These are phyloP conservation scores for Termitomyces sp. DNA, from an alignment of 768 basidiomycete species.

Conservation along the genomic window DNA sequence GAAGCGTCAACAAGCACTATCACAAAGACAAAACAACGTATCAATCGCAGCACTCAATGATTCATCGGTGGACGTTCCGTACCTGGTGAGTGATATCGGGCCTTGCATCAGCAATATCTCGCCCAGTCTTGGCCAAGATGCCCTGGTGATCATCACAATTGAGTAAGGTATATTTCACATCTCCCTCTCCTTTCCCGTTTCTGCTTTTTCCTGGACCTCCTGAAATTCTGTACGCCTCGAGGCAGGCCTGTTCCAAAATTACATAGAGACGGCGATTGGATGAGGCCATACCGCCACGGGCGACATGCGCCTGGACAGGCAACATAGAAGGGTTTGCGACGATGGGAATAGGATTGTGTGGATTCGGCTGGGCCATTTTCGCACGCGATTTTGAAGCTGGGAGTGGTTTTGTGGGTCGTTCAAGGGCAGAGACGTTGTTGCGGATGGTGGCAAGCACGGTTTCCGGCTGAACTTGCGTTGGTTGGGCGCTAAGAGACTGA, in stretches of 20 bases:
- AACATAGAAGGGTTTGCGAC: constrained; percentile 73
- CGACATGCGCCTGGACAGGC: constrained; percentile 76
- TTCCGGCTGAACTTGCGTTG: background rate
- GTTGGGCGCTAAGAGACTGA: constrained; percentile 15
- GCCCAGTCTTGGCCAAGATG: constrained; percentile 93
- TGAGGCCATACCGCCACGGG: constrained; percentile 46
- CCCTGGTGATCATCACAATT: constrained; percentile 99
- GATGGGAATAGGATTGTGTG: constrained; percentile 41
- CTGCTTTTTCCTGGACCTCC: constrained; percentile 52
- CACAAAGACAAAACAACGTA: background rate
- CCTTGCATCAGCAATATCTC: constrained; percentile 98
- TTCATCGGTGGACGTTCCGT: constrained; percentile 16
- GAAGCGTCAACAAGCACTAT: constrained; percentile 90
- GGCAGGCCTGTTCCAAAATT: constrained; percentile 88
- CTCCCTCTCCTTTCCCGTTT: constrained; percentile 55
- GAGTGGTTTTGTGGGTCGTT: constrained; percentile 62
- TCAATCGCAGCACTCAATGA: background rate
- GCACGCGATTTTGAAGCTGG: constrained; percentile 46
- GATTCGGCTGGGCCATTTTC: constrained; percentile 37
- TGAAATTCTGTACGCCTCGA: constrained; percentile 90
- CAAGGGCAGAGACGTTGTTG: constrained; percentile 19
- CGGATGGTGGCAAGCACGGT: constrained; percentile 20
- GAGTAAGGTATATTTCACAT: constrained; percentile 92
- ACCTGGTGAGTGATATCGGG: constrained; percentile 99
- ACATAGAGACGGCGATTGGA: constrained; percentile 76